Evolutionary conservation across 257 asterid species (phyloP), one percentile per base, ranked within the genome.

Genomic region (Echites panduratus): DNA sequence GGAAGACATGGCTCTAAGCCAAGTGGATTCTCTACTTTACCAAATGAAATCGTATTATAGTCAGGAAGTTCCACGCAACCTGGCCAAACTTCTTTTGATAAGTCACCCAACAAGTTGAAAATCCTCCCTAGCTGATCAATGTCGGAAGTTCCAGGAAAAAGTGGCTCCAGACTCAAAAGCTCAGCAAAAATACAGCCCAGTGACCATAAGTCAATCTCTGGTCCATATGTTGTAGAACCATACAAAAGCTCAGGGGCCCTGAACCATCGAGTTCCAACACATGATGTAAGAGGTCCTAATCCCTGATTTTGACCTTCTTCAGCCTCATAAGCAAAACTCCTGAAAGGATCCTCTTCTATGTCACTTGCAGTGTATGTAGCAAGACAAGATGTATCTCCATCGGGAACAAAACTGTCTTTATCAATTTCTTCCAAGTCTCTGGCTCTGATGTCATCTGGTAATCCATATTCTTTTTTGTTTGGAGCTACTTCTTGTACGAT

Each of bases 211-310:
- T 95, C 99, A 63, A 92, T 86, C 85, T 90, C 99, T 20, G 85
- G 81, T 27, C 96, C 96, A 45, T 95, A 95, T 43, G 75, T 87
- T 43, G 96, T 90, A 64, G 98, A 92, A 2, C 99, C 99, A 35
- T 86, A 92, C 3, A 95, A 96, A 67, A 95, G 89, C 82, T 95
- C 99, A 2, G 99, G 99, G 73, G 97, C 90, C 79, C 94, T 85
- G 73, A 79, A 95, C 99, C 99, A 95, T 24, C 98, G 92, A 44
- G 99, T 92, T 70, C 99, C 99, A 7, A 95, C 96, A 59, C 97
- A 92, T 11, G 98, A 95, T 59, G 99, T 95, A 27, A 95, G 92
- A 58, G 96, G 79, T 20, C 86, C 96, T 26, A 75, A 81, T 47
- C 91, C 89, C 41, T 85, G 83, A 32, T 73, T 84, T 62, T 75